Evolutionary conservation across 1,284 basidiomycete species (phyloP), one percentile per base, ranked within the genome.

Genomic region (Ceratobasidium sp.): DNA sequence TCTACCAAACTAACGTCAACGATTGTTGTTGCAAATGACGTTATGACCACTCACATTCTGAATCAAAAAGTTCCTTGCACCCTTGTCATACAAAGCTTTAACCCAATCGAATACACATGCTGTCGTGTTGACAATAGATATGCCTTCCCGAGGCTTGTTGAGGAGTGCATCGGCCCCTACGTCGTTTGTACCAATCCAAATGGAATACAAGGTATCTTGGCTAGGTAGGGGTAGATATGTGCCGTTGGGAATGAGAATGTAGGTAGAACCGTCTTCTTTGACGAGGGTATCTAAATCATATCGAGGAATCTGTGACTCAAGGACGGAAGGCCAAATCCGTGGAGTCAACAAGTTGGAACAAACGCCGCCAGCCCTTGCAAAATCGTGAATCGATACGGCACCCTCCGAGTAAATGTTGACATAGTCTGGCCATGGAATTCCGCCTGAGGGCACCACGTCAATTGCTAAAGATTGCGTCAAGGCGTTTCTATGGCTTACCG

Each of bases 331-430:
- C 28, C 55, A 72, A 23, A 52, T 50, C 3, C 84, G 77, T 73
- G 80, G 81, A 10, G 83, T 84, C 64, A 84, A 76, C 46, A 82
- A 81, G 73, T 85, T 84, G 0, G 83, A 84, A 77, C 84, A 85
- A 0, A 83, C 83, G 1, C 83, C 84, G 0, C 84, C 84, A 8
- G 83, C 80, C 18, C 78, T 77, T 0, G 84, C 84, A 74, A 82
- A 85, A 10, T 83, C 82, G 74, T 81, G 81, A 5, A 84, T 77
- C 6, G 77, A 75, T 39, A 82, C 77, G 28, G 79, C 74, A 16
- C 81, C 79, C 70, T 83, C 83, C 1, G 78, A 80, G 2, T 82
- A 79, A 3, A 43, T 59, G 14, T 4, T 26, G 21, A 71, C 45
- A n/a, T 71, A 71, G 30, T 48, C 12, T 10, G 67, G 67, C 67